Evolutionary conservation across 306 rosid genomes (phyloP), one percentile per base, ranked within the genome.

Genomic region (Coriaria nepalensis): DNA sequence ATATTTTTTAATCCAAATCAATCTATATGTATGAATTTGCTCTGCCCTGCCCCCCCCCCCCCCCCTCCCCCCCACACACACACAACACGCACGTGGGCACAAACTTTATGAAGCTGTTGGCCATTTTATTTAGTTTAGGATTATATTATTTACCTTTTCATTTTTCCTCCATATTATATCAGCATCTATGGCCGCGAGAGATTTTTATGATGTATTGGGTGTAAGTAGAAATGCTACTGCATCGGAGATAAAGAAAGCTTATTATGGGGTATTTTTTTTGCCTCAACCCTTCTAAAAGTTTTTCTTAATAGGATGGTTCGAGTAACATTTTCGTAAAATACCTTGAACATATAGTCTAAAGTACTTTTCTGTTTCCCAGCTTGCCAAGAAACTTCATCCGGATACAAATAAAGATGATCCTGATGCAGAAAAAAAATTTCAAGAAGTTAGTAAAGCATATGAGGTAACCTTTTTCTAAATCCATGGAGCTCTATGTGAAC

Each of bases 381-480:
- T 90, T 46, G 98, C 96, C 41, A 90, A 90, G 72, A 68, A 73
- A 77, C 94, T 90, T 39, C 98, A 90, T 75, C 98, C 98, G 49
- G 98, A 85, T 53, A 82, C 92, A 59, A 90, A 90, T 49, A 90
- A 90, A 69, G 76, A 71, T 6, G 98, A 90, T 65, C 83, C 98
- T 0, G 96, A 90, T 6, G 79, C 96, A 37, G 93, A 90, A 69
- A 85, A 79, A 65, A 90, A 81, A 82, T 90, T 90, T 68, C 98
- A 90, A 66, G 95, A 81, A 81, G 87, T 90, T 68, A 67, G 76
- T 45, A 55, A 69, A 52, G 98, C 98, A 42, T 90, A 90, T 56
- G 98, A 90, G 94, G 98, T 90, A 56, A 49, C 33, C 44, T 2
- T 55, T 20, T 20, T 20, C 29, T 20, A 20, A 20, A 20, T 20